A percentile compares a stretch with the other conserved stretches of the same genome.
Conservation (phyloP, 352 stramenopile genomes). For the Phytophthora litchii region DNA sequence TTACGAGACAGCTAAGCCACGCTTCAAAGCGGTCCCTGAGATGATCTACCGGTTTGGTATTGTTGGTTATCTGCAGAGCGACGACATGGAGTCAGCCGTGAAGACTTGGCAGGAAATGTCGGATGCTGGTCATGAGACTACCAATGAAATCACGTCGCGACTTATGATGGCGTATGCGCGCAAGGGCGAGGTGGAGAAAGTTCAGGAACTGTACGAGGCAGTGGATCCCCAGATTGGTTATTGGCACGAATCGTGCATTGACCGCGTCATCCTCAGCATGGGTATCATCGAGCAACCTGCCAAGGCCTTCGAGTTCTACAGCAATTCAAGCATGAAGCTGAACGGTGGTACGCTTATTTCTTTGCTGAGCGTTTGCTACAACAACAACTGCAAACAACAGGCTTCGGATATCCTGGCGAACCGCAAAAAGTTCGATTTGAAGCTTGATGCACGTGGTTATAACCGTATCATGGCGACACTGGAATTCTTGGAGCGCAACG, state of each 20-base stretch:
- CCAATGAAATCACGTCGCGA: constrained; percentile 73
- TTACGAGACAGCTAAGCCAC: constrained; percentile 50
- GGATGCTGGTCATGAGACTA: constrained; percentile 53
- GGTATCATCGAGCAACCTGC: constrained; percentile 64
- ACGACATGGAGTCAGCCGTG: constrained; percentile 52
- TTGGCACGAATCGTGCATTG: constrained; percentile 74
- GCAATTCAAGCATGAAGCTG: constrained; percentile 82
- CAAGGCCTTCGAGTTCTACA: constrained; percentile 80
- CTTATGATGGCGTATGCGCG: constrained; percentile 63
- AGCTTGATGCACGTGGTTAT: constrained; percentile 69
- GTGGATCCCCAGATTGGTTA: constrained; percentile 67
- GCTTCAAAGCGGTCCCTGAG: constrained; percentile 58
- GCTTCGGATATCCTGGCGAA: constrained; percentile 76
- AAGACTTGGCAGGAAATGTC: constrained; percentile 62
- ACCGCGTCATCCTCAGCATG: constrained; percentile 73
- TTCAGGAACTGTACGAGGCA: constrained; percentile 55
- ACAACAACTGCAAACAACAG: constrained; percentile 75
- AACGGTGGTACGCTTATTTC: constrained; percentile 72
- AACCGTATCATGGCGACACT: constrained; percentile 78
- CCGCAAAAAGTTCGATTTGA: constrained; percentile 77
- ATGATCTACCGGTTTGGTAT: constrained; percentile 79
- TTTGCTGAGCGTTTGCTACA: constrained; percentile 69
- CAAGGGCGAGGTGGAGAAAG: constrained; percentile 48
- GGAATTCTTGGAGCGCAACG: constrained; percentile 69
- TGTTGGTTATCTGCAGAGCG: constrained; percentile 54